These are phyloP conservation scores for Diaporthe batatas DNA, from an alignment of 2,329 filamentous ascomycete species.

Conservation along the genomic window DNA sequence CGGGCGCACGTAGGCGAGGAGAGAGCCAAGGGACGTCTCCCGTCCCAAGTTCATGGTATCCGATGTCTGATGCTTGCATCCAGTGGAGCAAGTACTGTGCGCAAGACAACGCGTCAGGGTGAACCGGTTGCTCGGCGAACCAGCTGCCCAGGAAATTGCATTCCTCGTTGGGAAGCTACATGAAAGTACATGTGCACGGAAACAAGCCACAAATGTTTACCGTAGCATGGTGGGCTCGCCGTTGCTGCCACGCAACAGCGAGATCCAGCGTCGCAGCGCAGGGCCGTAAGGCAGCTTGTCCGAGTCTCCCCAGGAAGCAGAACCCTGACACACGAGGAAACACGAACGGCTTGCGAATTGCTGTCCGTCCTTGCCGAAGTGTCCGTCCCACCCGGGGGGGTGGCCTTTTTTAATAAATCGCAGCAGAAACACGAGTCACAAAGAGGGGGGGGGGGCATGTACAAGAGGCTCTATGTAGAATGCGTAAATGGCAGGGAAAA, in stretches of 20 bases:
- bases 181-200: background rate
- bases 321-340: constrained; percentile 12
- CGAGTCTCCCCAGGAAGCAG: background rate
- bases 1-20: background rate
- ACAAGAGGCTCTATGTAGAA: background rate
- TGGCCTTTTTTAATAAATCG: background rate
- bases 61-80: constrained; percentile 4
- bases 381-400: background rate
- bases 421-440: constrained; percentile 3
- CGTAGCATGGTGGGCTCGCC: background rate
- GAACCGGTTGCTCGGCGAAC: constrained; percentile 20
- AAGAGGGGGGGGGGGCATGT: background rate
- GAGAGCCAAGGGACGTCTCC: constrained; percentile 17
- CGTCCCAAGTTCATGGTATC: constrained; percentile 13
- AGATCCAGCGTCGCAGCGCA: constrained; percentile 26
- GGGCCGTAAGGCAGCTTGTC: background rate
- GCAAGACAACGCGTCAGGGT: background rate
- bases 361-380: constrained; percentile 1
- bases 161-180: background rate
- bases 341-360: background rate
- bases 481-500: background rate
- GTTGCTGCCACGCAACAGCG: background rate
- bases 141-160: background rate
- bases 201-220: background rate
- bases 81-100: background rate